These are phyloP conservation scores for Xylariaceae sp. DNA, from an alignment of 2,329 filamentous ascomycete genomes.

Conservation along the genomic window DNA sequence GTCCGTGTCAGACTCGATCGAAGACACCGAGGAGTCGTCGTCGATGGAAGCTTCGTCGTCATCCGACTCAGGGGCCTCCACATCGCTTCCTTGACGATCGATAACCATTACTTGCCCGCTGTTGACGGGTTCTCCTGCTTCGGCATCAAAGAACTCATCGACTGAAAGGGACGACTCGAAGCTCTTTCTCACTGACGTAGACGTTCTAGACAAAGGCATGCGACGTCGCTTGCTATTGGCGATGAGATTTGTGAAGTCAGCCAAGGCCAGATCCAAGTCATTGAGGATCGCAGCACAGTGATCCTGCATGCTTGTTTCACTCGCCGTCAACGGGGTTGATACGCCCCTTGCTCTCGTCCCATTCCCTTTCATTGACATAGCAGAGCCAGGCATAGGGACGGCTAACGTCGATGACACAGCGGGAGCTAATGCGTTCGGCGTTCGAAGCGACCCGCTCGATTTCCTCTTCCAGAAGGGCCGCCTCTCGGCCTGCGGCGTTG, in stretches of 20 bases:
- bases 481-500: conserved; percentile 45
- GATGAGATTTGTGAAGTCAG: conserved; percentile 74
- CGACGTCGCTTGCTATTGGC: conserved; percentile 74
- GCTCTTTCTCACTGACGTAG: conserved; percentile 55
- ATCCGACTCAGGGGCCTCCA: conserved; percentile 54
- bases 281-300: conserved; percentile 77
- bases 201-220: conserved; percentile 46
- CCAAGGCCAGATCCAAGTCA: conserved; percentile 77
- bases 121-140: conserved; percentile 53
- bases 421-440: conserved; percentile 37
- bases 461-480: conserved; percentile 92
- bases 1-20: conserved; percentile 54
- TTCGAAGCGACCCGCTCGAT: conserved; percentile 49
- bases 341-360: conserved; percentile 30
- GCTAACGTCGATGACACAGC: conserved; percentile 36
- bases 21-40: conserved; percentile 55
- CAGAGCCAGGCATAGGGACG: conserved; percentile 37
- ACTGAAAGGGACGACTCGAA: conserved; percentile 72
- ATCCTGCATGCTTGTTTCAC: conserved; percentile 58
- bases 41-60: conserved; percentile 48
- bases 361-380: conserved; percentile 30
- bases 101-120: conserved; percentile 69
- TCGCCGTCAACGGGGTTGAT: conserved; percentile 31
- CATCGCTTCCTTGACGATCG: conserved; percentile 61
- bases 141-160: conserved; percentile 94